These are phyloP conservation scores for Kalaharituber pfeilii DNA, from an alignment of 2,329 filamentous ascomycete species.

Conservation along the genomic window DNA sequence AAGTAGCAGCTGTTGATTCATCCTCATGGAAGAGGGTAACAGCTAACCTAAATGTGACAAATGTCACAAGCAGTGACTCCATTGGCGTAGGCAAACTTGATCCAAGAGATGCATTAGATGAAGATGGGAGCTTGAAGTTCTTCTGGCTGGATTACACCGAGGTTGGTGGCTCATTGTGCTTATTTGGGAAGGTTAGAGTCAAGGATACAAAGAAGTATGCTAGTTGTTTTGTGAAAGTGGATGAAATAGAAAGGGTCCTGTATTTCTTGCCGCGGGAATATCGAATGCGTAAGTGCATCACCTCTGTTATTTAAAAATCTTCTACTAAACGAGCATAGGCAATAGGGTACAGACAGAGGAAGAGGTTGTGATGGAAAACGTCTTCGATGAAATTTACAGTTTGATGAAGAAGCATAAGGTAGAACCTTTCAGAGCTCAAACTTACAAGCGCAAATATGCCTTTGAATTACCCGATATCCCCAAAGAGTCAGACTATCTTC, in stretches of 20 bases:
- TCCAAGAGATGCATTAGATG: constrained; percentile 71
- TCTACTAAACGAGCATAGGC: constrained; percentile 1
- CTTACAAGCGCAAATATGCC: constrained; percentile 76
- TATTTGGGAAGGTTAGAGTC: constrained; percentile 79
- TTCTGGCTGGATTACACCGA: constrained; percentile 98
- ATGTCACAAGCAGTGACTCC: constrained; percentile 48
- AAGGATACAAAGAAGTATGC: constrained; percentile 62
- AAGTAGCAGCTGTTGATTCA: constrained; percentile 46
- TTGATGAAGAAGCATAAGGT: constrained; percentile 80
- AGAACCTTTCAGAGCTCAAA: constrained; percentile 82
- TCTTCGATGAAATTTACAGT: constrained; percentile 73
- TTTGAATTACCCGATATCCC: constrained; percentile 82
- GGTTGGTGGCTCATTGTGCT: constrained; percentile 71
- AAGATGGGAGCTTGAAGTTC: constrained; percentile 78
- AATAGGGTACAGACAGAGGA: constrained; percentile 54
- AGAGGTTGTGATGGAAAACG: constrained; percentile 68
- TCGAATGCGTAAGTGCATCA: constrained; percentile 28
- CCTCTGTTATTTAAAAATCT: neutral
- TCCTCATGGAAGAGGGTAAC: constrained; percentile 79
- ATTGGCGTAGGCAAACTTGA: constrained; percentile 61
- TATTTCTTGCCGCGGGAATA: constrained; percentile 74
- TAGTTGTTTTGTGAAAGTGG: constrained; percentile 89
- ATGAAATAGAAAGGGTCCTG: constrained; percentile 82
- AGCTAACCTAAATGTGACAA: constrained; percentile 68
- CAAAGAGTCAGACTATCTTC: constrained; percentile 78